These are phyloP conservation scores for Exophiala bonariae DNA, from an alignment of 2,329 filamentous ascomycete genomes.

Conservation along the genomic window DNA sequence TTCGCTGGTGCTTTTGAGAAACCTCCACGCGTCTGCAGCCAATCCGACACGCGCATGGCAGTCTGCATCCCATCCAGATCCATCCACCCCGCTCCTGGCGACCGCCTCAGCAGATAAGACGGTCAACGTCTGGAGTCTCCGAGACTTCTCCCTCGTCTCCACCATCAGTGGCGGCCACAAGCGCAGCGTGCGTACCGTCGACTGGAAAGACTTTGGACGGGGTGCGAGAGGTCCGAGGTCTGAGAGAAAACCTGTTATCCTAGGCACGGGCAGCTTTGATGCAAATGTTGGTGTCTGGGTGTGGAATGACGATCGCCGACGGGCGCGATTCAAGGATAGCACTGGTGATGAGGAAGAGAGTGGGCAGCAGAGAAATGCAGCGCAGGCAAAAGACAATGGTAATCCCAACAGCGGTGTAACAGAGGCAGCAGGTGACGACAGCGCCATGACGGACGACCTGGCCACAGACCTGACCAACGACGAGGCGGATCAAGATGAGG, in stretches of 20 bases:
- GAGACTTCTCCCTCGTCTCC: constrained; percentile 75
- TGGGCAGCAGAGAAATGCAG: constrained; percentile 30
- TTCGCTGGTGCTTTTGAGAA: constrained; percentile 16
- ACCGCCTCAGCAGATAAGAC: constrained; percentile 84
- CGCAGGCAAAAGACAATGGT: background rate
- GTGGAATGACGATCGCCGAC: constrained; percentile 21
- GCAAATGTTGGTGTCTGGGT: constrained; percentile 83
- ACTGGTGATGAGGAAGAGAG: constrained; percentile 45
- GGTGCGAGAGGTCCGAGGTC: constrained; percentile 23
- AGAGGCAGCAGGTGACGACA: constrained; percentile 17
- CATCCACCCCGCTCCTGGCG: constrained; percentile 81
- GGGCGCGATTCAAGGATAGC: constrained; percentile 13
- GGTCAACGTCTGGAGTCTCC: constrained; percentile 85
- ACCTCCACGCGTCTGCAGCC: constrained; percentile 25
- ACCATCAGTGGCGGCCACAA: constrained; percentile 84
- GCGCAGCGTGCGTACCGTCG: constrained; percentile 78
- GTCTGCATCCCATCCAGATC: constrained; percentile 69
- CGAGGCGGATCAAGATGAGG: constrained; percentile 51
- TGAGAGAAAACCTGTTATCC: constrained; percentile 63
- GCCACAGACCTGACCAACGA: constrained; percentile 23
- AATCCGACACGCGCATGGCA: constrained; percentile 70
- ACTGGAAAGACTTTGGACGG: constrained; percentile 66
- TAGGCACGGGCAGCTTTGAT: constrained; percentile 93
- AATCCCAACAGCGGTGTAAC: constrained; percentile 22
- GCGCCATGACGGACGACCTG: background rate